These are phyloP conservation scores for Termitomyces sp. DNA, from an alignment of 768 basidiomycete genomes.

Conservation along the genomic window DNA sequence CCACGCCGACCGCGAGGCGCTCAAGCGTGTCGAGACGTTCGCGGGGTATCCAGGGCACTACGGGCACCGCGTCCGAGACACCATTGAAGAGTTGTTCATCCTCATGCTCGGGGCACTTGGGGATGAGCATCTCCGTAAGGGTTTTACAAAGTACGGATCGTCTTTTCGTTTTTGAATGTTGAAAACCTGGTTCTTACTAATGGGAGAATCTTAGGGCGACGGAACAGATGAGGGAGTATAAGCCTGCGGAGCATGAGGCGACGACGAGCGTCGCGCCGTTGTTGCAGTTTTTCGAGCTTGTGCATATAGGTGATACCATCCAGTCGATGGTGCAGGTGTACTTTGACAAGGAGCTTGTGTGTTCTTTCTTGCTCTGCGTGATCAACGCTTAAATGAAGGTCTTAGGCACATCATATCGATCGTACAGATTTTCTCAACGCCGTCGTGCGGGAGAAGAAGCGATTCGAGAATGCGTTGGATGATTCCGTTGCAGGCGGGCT, in stretches of 20 bases:
- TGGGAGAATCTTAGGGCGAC: constrained; percentile 60
- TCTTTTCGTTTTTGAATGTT: constrained; percentile 7
- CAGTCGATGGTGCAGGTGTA: constrained; percentile 98
- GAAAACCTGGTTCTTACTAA: neutral
- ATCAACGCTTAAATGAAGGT: neutral
- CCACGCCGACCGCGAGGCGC: constrained; percentile 85
- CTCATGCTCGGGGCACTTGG: constrained; percentile 76
- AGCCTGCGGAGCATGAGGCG: constrained; percentile 82
- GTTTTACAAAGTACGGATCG: constrained; percentile 70
- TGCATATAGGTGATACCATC: constrained; percentile 96
- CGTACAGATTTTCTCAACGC: constrained; percentile 90
- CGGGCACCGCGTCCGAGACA: constrained; percentile 85
- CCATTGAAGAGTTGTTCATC: constrained; percentile 92
- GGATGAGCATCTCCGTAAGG: constrained; percentile 75
- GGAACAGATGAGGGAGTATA: constrained; percentile 86
- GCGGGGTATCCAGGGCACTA: constrained; percentile 82
- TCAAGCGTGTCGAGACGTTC: constrained; percentile 93
- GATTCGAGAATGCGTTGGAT: constrained; percentile 89
- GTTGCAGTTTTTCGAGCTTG: constrained; percentile 95
- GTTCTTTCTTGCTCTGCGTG: constrained; percentile 22
- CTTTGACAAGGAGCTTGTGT: constrained; percentile 92
- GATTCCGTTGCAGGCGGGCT: constrained; percentile 91
- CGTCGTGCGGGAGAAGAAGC: constrained; percentile 95
- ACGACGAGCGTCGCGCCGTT: constrained; percentile 87
- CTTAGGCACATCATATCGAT: constrained; percentile 83